phyloP scores from a whole-genome alignment of 2,329 filamentous ascomycete species.

The Sclerotinia nivalis region DNA sequence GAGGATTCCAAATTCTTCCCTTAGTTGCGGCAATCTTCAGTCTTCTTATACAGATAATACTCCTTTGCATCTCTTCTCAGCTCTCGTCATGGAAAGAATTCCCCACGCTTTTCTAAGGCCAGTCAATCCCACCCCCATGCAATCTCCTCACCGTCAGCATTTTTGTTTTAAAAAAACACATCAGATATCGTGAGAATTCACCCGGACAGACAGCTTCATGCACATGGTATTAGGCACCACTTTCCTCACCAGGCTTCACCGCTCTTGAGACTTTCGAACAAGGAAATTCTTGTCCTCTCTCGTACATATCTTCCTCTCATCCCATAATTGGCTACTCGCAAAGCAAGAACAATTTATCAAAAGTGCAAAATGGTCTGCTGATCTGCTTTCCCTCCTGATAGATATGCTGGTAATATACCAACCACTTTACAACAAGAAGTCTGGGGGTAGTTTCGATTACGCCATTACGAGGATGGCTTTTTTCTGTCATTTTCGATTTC shows the following conservation, averaged over 20 bases:
- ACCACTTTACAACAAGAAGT: neutral
- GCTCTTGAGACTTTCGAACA: conserved; percentile 7
- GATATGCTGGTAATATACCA: conserved; percentile 8
- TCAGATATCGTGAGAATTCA: conserved; percentile 17
- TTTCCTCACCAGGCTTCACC: conserved; percentile 12
- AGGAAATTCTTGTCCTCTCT: conserved; percentile 8
- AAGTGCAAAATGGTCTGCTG: conserved; percentile 7
- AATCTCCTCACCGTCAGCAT: conserved; percentile 2
- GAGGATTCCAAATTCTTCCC: neutral
- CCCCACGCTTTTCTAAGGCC: conserved; percentile 7
- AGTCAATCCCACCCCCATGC: neutral
- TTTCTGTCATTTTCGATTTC: neutral
- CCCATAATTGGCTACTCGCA: conserved; percentile 4
- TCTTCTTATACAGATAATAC: conserved; percentile 12
- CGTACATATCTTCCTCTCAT: neutral
- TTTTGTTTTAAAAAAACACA: neutral
- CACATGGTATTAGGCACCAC: conserved; percentile 13
- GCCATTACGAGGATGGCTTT: neutral
- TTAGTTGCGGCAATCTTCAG: neutral
- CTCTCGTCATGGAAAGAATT: neutral
- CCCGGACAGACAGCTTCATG: conserved; percentile 8
- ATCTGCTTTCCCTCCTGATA: neutral
- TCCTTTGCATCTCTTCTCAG: neutral
- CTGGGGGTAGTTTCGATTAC: neutral
- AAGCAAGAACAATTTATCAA: conserved; percentile 19